These are phyloP conservation scores for Pestalotiopsis sp. DNA, from an alignment of 2,329 filamentous ascomycete species.

Conservation along the genomic window DNA sequence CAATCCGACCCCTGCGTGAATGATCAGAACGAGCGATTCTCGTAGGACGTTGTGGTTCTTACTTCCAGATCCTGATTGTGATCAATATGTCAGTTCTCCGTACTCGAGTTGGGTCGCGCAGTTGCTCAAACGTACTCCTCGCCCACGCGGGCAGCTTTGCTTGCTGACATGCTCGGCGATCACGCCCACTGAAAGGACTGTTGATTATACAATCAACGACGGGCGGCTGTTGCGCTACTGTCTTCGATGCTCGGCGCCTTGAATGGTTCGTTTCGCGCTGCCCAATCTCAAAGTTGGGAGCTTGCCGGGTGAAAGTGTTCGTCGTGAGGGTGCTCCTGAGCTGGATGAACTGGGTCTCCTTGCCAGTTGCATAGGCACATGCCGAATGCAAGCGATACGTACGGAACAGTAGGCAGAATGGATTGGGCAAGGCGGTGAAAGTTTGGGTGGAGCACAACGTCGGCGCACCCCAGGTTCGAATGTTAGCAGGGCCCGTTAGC, in stretches of 20 bases:
- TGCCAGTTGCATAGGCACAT: background rate
- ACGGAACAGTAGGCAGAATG: background rate
- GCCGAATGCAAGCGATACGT: background rate
- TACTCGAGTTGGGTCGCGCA: background rate
- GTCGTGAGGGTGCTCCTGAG: too few species aligned
- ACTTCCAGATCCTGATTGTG: constrained; percentile 83
- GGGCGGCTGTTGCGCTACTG: background rate
- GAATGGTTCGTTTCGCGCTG: background rate
- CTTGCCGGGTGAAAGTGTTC: too few species aligned
- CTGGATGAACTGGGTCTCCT: background rate
- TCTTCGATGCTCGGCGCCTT: background rate
- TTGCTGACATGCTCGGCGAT: constrained; percentile 52
- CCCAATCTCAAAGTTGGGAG: too few species aligned
- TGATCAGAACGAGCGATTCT: background rate
- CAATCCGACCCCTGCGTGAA: constrained; percentile 76
- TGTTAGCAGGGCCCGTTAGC: background rate
- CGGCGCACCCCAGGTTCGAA: background rate
- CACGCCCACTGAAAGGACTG: background rate
- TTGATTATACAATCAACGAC: background rate
- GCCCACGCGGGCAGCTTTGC: constrained; percentile 62
- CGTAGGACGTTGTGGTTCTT: constrained; percentile 42
- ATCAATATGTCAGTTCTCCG: constrained; percentile 33
- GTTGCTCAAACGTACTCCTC: constrained; percentile 55
- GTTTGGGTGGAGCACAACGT: background rate
- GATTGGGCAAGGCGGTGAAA: background rate